Percentiles rank a stretch among this genome's conserved stretches.
Evolutionary conservation across 2,329 filamentous ascomycete species (phyloP).

Genomic region (Gliomastix tumulicola): DNA sequence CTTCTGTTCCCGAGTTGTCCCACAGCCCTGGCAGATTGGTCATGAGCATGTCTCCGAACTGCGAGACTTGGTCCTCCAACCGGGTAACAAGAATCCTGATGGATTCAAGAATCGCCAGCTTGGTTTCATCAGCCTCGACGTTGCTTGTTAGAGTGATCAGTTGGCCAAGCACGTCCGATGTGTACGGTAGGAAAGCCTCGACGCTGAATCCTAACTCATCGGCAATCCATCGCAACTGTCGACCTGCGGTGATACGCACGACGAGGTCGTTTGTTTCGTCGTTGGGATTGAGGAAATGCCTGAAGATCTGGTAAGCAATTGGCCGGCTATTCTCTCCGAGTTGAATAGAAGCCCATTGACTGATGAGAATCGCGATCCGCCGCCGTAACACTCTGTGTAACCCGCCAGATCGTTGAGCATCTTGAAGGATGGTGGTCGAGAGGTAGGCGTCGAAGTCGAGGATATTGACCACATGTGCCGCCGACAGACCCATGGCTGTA

Average conservation of each 20-base stretch:
- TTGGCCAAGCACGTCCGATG: conserved; percentile 62
- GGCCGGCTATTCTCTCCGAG: conserved; percentile 61
- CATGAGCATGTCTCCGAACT: conserved; percentile 75
- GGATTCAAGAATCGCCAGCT: conserved; percentile 83
- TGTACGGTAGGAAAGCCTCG: conserved; percentile 69
- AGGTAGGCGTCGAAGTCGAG: conserved; percentile 84
- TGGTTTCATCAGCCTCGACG: conserved; percentile 78
- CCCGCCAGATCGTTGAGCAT: conserved; percentile 59
- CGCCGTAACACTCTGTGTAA: conserved; percentile 78
- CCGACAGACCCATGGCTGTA: conserved; percentile 81
- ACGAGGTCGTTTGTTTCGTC: conserved; percentile 84
- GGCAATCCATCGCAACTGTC: conserved; percentile 72
- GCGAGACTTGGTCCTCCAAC: conserved; percentile 65
- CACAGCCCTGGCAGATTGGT: conserved; percentile 73
- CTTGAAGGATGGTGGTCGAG: conserved; percentile 64
- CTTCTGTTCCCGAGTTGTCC: conserved; percentile 71
- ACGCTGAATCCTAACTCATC: conserved; percentile 79
- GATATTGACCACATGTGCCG: conserved; percentile 62
- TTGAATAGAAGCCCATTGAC: conserved; percentile 81
- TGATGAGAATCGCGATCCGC: conserved; percentile 80
- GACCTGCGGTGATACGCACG: conserved; percentile 82
- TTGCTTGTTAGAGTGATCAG: conserved; percentile 74
- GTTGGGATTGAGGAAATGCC: conserved; percentile 71
- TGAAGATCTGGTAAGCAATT: conserved; percentile 81
- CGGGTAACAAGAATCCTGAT: conserved; percentile 74